Evolutionary conservation across 1,284 basidiomycete genomes (phyloP), one percentile per base, ranked within the genome.

Genomic region (Ganoderma multipileum): DNA sequence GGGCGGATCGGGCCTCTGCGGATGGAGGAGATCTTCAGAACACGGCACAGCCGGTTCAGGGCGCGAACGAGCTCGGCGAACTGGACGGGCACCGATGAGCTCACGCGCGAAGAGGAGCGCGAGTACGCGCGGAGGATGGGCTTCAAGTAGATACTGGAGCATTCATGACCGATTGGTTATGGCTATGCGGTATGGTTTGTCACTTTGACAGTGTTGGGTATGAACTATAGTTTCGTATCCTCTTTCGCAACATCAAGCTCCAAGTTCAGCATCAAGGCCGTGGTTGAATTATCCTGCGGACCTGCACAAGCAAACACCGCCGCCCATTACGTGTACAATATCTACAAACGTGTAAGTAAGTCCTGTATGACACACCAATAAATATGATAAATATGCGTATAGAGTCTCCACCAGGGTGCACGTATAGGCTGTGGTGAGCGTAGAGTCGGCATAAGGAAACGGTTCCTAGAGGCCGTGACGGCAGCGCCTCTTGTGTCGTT

Each of bases 111-210:
- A 71, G 96, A 98, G 80, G 90, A 96, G 81, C 83, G 85, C 67
- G 93, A 95, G 74, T 98, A 98, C 78, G 94, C 91, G 3, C 87
- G 86, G 75, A 85, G 93, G 69, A 98, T 98, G 96, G 96, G 96
- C 4, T 98, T 92, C 83, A 74, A 70, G 63, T 77, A 66, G 66
- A 54, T 39, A 41, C 11, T 18, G 61, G 18, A 59, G 20, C 59
- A n/a, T n/a, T n/a, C n/a, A n/a, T n/a, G 14, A 14, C 23, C 50
- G 33, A 11, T 39, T 42, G 54, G 12, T 42, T 36, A 42, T 60
- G 33, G 38, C 16, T 33, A 30, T 55, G 52, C 3, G 16, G 28
- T 41, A 33, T 30, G 26, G 30, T n/a, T 20, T 55, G 42, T 26
- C 26, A n/a, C 9, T 20, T 47, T 12, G 30, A 9, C 42, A 36